Conservation (phyloP, 805 yeast species). For the Zygotorulaspora chibaensis region DNA sequence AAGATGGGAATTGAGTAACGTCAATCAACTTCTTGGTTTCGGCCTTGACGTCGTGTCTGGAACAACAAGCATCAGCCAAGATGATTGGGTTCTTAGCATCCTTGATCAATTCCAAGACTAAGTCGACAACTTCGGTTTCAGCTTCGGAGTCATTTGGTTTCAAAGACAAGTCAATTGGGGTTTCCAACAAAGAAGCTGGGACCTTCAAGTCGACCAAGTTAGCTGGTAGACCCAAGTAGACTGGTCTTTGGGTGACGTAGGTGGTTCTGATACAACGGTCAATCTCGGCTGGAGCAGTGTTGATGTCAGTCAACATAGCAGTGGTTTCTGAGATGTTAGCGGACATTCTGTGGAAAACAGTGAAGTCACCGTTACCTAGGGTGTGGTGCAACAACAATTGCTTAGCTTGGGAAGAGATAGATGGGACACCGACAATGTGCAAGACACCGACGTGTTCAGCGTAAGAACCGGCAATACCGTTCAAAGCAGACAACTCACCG, state of each 20-base stretch:
- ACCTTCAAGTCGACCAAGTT: constrained; percentile 67
- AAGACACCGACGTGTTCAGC: constrained; percentile 85
- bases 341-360: constrained; percentile 76
- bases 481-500: constrained; percentile 79
- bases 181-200: constrained; percentile 51
- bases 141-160: constrained; percentile 56
- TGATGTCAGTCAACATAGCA: constrained; percentile 58
- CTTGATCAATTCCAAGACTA: constrained; percentile 48
- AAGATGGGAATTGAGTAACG: constrained; percentile 72
- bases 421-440: constrained; percentile 85
- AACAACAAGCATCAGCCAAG: constrained; percentile 83
- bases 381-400: constrained; percentile 77
- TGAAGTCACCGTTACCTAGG: constrained; percentile 77
- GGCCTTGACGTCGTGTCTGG: constrained; percentile 65
- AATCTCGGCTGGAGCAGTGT: constrained; percentile 62
- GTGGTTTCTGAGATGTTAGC: constrained; percentile 64
- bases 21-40: constrained; percentile 61
- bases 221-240: constrained; percentile 77
- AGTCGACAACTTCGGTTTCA: constrained; percentile 58
- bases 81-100: constrained; percentile 66
- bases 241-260: constrained; percentile 70
- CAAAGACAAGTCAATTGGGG: constrained; percentile 60
- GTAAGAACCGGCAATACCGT: constrained; percentile 84
- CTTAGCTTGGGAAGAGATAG: constrained; percentile 65
- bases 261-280: constrained; percentile 74